These are phyloP conservation scores for Kluyveromyces dobzhanskii DNA, from an alignment of 805 yeast genomes.

Conservation along the genomic window DNA sequence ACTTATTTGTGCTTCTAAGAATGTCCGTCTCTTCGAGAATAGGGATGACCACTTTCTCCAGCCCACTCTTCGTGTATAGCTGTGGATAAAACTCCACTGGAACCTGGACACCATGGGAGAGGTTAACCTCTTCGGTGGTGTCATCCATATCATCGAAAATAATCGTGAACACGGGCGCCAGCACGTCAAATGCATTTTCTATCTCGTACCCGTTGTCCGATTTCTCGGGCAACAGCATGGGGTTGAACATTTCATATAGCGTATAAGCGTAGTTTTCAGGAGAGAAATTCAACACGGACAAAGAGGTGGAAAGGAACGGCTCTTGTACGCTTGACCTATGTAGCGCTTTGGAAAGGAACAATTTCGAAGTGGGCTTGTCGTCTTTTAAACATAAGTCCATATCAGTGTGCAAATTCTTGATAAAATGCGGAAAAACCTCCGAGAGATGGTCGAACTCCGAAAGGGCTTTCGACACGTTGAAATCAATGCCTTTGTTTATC, in stretches of 20 bases:
- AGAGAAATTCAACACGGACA: slow-evolving; percentile 26
- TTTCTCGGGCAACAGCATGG: slow-evolving; percentile 22
- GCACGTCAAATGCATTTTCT: slow-evolving; percentile 20
- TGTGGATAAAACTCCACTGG: slow-evolving; percentile 30
- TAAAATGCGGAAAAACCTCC: slow-evolving; percentile 24
- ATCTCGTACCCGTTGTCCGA: slow-evolving; percentile 11
- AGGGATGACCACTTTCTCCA: slow-evolving; percentile 21
- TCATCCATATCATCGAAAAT: slow-evolving; percentile 27
- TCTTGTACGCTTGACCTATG: slow-evolving; percentile 13
- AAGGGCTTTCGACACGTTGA: slow-evolving; percentile 13
- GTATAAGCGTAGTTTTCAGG: slow-evolving; percentile 28
- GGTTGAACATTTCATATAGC: slow-evolving; percentile 28
- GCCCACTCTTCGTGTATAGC: slow-evolving; percentile 23
- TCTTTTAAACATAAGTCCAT: slow-evolving; percentile 13
- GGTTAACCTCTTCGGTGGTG: slow-evolving; percentile 12
- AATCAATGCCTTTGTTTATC: slow-evolving; percentile 16
- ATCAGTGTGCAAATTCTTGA: slow-evolving; percentile 19
- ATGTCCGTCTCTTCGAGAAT: slow-evolving; percentile 12
- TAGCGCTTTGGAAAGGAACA: slow-evolving; percentile 24
- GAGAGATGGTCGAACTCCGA: slow-evolving; percentile 21
- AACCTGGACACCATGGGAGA: slow-evolving; percentile 22
- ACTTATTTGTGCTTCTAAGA: slow-evolving; percentile 14
- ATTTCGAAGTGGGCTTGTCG: slow-evolving; percentile 8
- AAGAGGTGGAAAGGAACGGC: slow-evolving; percentile 14
- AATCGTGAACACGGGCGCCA: slow-evolving; percentile 25